A percentile compares a stretch with the other conserved stretches of the same genome.
Conservation (phyloP, 345 rosid species). For the Balakata baccata region DNA sequence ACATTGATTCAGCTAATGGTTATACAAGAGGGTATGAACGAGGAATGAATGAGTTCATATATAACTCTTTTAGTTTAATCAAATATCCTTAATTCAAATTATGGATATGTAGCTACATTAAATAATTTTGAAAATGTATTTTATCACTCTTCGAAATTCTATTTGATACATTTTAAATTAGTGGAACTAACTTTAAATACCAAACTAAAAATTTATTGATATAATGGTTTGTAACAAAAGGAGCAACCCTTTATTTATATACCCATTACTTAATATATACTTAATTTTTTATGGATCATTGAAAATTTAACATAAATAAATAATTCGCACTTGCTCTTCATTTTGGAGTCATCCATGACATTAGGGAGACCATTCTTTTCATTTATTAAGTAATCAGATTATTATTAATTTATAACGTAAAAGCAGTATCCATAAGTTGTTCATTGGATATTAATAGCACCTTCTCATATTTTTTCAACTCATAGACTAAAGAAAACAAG, state of each 20-base stretch:
- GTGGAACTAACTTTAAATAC: too few species aligned
- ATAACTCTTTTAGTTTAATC: too few species aligned
- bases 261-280: not conserved
- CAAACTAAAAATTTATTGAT: too few species aligned
- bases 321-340: constrained; percentile 16
- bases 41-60: too few species aligned
- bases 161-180: too few species aligned
- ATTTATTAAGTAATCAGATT: not conserved
- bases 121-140: too few species aligned
- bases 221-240: not conserved
- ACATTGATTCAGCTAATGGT: not conserved
- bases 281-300: not conserved
- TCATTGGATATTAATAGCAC: constrained; percentile 19
- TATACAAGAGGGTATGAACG: too few species aligned
- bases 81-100: too few species aligned
- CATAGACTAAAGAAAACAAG: not conserved
- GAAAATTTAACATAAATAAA: not conserved
- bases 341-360: constrained; percentile 37
- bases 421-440: constrained; percentile 4
- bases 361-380: constrained; percentile 13
- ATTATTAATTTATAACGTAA: not conserved
- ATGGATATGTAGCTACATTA: too few species aligned
- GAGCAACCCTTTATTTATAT: constrained; percentile 16
- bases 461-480: constrained; percentile 6
- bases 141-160: too few species aligned